Percentiles rank a stretch among this genome's conserved stretches.
Evolutionary conservation across 108 stramenopile species (phyloP).

Genomic region (Discostella stelligeroides): DNA sequence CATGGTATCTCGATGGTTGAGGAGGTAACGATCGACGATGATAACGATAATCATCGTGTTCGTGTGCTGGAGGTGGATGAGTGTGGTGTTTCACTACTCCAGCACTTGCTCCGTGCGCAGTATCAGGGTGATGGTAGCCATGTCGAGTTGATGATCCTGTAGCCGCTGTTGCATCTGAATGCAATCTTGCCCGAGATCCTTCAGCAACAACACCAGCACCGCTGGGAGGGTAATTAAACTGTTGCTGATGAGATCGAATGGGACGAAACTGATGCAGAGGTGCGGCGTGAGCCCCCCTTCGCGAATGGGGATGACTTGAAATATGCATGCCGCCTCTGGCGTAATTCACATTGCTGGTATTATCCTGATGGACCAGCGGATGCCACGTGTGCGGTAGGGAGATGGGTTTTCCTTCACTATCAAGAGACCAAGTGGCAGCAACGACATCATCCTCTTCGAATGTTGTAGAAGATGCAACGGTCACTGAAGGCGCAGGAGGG

Average conservation of each 20-base stretch:
- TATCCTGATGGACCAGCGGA: slow-evolving; percentile 23
- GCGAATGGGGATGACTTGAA: neutral
- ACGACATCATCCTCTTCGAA: slow-evolving; percentile 8
- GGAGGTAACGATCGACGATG: neutral
- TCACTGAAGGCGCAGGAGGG: neutral
- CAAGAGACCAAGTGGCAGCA: slow-evolving; percentile 26
- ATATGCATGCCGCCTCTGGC: neutral
- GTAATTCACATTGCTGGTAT: neutral
- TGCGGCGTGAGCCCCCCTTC: slow-evolving; percentile 7
- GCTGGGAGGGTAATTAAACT: neutral
- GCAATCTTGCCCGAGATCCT: no score
- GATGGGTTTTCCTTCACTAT: slow-evolving; percentile 34
- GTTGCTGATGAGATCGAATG: slow-evolving; percentile 4
- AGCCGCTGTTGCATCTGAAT: no score
- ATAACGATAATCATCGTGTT: slow-evolving; percentile 12
- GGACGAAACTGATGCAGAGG: neutral
- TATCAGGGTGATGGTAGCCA: neutral
- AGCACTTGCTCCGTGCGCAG: no score
- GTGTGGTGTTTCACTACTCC: no score
- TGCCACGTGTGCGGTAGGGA: slow-evolving; percentile 38
- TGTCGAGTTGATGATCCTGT: neutral
- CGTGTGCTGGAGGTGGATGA: neutral
- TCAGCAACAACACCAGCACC: no score
- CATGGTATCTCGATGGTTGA: neutral
- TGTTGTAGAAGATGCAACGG: neutral